Conservation (phyloP, 129 eudicot species). For the Arctium minus region DNA sequence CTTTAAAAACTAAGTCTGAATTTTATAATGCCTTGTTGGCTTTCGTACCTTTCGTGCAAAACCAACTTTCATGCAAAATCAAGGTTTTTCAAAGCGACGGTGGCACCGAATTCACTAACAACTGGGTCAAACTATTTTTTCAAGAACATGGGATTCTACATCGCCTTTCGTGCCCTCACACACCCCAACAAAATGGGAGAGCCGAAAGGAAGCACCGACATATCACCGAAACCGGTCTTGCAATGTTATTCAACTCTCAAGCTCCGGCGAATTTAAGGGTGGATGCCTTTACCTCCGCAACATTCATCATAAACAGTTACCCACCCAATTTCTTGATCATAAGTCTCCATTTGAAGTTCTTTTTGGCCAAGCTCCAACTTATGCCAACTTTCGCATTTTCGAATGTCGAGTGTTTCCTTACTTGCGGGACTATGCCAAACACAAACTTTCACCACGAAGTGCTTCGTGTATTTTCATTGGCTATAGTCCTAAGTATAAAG, state of each 20-base stretch:
- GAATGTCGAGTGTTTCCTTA: background rate
- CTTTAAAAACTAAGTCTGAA: background rate
- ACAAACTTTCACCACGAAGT: background rate
- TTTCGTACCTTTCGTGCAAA: background rate
- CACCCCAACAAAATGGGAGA: background rate
- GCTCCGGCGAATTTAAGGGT: background rate
- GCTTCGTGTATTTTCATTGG: background rate
- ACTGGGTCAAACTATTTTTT: too few species aligned
- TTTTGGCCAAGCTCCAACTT: too few species aligned
- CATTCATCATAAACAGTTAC: background rate
- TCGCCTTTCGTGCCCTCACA: background rate
- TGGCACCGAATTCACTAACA: too few species aligned
- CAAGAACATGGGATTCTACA: background rate
- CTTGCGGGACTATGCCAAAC: background rate
- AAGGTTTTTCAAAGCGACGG: background rate
- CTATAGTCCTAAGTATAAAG: background rate
- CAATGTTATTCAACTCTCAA: background rate
- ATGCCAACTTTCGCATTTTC: background rate
- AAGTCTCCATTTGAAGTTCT: background rate
- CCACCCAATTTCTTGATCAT: background rate
- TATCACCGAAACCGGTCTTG: background rate
- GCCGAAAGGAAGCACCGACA: background rate
- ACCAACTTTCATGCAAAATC: background rate
- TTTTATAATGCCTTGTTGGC: background rate
- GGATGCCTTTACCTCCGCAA: background rate